These are phyloP conservation scores for Vaccinium macrocarpon DNA, from an alignment of 148 eudicot species.

Conservation along the genomic window DNA sequence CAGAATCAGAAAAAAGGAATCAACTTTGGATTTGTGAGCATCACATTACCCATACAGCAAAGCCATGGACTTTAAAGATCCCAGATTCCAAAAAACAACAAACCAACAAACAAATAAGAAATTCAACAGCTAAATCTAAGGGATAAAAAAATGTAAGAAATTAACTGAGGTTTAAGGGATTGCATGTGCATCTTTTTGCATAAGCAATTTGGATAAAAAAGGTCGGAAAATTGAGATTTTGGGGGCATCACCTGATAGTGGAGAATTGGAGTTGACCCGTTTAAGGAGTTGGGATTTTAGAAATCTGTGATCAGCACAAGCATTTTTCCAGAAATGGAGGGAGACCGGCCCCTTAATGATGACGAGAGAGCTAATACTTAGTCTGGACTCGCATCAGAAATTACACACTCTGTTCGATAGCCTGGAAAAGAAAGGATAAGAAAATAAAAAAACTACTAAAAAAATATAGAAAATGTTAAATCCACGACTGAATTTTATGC, in stretches of 20 bases:
- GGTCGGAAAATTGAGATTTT: not conserved
- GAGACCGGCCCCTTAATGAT: not conserved
- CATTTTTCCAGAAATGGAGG: not conserved
- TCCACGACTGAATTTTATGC: too few species aligned
- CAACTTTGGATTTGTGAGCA: not conserved
- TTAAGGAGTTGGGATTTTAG: not conserved
- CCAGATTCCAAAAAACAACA: not conserved
- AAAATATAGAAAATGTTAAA: too few species aligned
- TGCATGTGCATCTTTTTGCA: not conserved
- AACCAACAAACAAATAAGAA: not conserved
- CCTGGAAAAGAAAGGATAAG: too few species aligned
- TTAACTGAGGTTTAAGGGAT: not conserved
- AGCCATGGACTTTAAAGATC: not conserved
- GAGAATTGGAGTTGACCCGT: not conserved
- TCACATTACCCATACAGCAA: not conserved
- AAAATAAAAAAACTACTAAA: too few species aligned
- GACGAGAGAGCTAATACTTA: not conserved
- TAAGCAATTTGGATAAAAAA: not conserved
- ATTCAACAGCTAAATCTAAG: too few species aligned
- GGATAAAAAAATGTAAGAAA: not conserved
- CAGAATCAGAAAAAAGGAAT: not conserved
- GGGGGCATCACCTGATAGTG: slow-evolving; percentile 5
- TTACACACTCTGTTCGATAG: too few species aligned
- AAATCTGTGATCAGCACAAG: not conserved
- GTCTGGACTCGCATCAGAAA: not conserved